Base-by-base conservation (phyloP, 331 rosid genomes). In the Quercus phellos region DNA sequence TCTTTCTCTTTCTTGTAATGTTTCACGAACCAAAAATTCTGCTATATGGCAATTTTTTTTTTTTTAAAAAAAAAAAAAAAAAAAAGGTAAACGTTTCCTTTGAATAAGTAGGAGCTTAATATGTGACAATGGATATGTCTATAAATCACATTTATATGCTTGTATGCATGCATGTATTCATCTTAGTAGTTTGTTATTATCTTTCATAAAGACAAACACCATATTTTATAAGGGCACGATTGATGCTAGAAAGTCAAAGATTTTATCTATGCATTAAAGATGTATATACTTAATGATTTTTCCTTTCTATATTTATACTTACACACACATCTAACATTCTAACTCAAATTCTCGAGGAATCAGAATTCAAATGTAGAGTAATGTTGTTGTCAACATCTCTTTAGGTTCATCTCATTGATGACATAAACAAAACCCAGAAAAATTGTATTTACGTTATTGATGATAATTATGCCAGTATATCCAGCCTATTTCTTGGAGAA, bases 1-100 rank as follows among this genome's bases (percentile, higher is more conserved):
- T 46, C 77, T 80, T 77, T 78, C 38, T 68, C 66, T 9, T 77
- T 10, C 69, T 18, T 35, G 2, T 7, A 30, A 38, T 14, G 51
- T 42, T 43, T 68, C 34, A 26, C 5, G 5, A 61, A 5, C 68
- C 42, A 24, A 61, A 61, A 11, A 26, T 24, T 60, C 7, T 1
- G n/a, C 67, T 26, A 2, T 56, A 9, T 21, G 63, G 1, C 26
- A 35, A 17, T 68, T 18, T 38, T 6, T 5, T 34, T 34, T 34
- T 4, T 2, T 22, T 22, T 22, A 22, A 22, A 22, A n/a, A n/a
- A 18, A 55, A 6, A 30, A 27, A 27, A 4, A 32, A 32, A 34
- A 1, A 34, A 34, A 12, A 0, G 4, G 46, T 8, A 8, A 38
- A 38, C 0, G 3, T 8, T 38, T 38, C 46, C 12, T 38, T 38